Evolutionary conservation across 2,329 filamentous ascomycete genomes (phyloP), one percentile per base, ranked within the genome.

Genomic region (Cladosporium sp.): DNA sequence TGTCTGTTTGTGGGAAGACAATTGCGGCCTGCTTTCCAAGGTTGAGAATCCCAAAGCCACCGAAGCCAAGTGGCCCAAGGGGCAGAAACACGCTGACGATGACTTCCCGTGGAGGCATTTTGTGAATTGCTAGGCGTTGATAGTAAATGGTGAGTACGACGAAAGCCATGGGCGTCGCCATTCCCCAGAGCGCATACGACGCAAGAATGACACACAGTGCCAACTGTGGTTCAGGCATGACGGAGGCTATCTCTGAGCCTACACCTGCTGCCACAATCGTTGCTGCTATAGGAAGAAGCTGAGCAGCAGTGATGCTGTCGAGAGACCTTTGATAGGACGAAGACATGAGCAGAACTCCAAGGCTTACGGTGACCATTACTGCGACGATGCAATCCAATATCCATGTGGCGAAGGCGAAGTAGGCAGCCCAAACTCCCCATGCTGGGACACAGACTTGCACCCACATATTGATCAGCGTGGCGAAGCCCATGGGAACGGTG

Each of bases 51-150:
- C 72, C 78, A 61, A 79, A 88, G 1, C 80, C 82, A 12, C 83
- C 84, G 63, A 85, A 82, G 0, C 84, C 84, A 0, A 88, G 68
- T 0, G 84, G 83, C 0, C 85, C 84, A 0, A 88, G 72, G 1
- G 85, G 85, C 0, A 88, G 69, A 58, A 88, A 85, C 6, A 82
- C 79, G 4, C 80, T 84, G 11, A 87, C 83, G 40, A 88, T 83
- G 50, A 83, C 79, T 61, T 88, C 85, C 40, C 79, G 75, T 1
- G 83, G 78, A 0, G 84, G 85, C 15, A 88, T 74, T 37, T 83
- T 81, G 66, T 88, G 80, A 3, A 88, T 64, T 3, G 80, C 82
- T 8, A 89, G 72, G 3, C 85, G 82, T 53, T 85, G 82, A 61
- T 86, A 87, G 66, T 88, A 89, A 27, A 88, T 77, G 8, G 80